Evolutionary conservation across 345 rosid genomes (phyloP).

Genomic region (Moringa oleifera): DNA sequence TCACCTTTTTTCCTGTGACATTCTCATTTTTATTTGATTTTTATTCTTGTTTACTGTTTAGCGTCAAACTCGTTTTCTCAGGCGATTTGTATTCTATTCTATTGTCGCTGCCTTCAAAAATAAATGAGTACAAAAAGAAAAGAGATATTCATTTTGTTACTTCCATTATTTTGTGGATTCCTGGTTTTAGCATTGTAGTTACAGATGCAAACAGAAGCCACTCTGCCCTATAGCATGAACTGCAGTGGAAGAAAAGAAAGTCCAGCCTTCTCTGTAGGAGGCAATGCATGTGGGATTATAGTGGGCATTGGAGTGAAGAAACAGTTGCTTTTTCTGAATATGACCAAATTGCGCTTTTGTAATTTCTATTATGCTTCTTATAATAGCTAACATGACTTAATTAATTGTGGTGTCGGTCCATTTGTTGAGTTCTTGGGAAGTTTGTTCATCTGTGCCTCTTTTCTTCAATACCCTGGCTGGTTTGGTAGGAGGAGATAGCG

Average conservation of each 20-base stretch:
- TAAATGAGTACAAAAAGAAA: slow-evolving; percentile 8
- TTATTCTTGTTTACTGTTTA: slow-evolving; percentile 13
- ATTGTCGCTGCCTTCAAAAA: slow-evolving; percentile 18
- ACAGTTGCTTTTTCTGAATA: neutral
- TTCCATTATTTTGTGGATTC: neutral
- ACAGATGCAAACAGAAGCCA: neutral
- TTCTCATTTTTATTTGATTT: neutral
- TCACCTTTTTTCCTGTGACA: neutral
- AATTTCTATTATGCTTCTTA: neutral
- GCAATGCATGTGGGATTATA: neutral
- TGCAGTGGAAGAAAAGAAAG: no score
- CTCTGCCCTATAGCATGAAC: no score
- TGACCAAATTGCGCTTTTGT: neutral
- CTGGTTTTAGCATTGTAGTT: slow-evolving; percentile 9
- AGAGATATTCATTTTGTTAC: slow-evolving; percentile 16
- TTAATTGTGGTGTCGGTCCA: neutral
- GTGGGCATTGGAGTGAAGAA: neutral
- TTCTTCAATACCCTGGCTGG: neutral
- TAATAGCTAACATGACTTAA: no score
- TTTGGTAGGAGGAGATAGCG: neutral
- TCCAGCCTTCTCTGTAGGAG: neutral
- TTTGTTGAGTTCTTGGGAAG: neutral
- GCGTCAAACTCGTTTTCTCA: slow-evolving; percentile 19
- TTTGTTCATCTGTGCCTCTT: no score
- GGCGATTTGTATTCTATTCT: slow-evolving; percentile 33